Base-by-base conservation (phyloP, 78 protist genomes). In the Planoprotostelium fungivorum region DNA sequence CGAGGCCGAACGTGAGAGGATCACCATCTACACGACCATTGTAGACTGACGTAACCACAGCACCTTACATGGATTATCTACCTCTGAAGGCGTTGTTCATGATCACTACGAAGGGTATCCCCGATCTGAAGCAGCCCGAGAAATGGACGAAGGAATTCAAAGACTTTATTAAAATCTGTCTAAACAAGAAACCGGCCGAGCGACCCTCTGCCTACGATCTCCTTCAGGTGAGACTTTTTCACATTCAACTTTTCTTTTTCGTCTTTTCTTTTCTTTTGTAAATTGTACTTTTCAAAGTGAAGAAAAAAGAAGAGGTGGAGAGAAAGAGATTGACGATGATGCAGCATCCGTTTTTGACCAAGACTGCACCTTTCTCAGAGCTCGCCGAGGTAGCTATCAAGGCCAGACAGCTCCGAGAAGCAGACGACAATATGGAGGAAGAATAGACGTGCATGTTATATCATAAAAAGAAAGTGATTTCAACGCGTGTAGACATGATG, bases 41-140 rank as follows among this genome's bases (percentile, higher is more conserved):
- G n/a, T n/a, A n/a, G n/a, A n/a, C n/a, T n/a, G n/a, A n/a, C n/a
- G n/a, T n/a, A n/a, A n/a, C n/a, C n/a, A n/a, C n/a, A n/a, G n/a
- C 97, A 87, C 97, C 97, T 1, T 96, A 96, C 90, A 88, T 96
- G 91, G 93, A 94, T 10, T 89, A 90, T 84, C 96, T 95, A 84
- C 98, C 96, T 29, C 91, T 96, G 31, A 37, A 96, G 28, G 98
- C 97, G 29, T 89, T 97, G 36, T 96, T 96, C 92, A n/a, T 97
- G 84, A 97, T 97, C 85, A 90, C 97, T 34, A 96, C 98, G 38
- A 90, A 90, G 90, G 97, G 96, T 37, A 89, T 96, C n/a, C 98
- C 98, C 37, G 91, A 63, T 16, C 87, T 96, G 29, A 87, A 88
- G 85, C 88, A 94, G 31, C 94, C 85, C 73, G 63, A 34, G 34